Conservation (phyloP, 345 rosid genomes). For the Pseudoturritis turrita region DNA sequence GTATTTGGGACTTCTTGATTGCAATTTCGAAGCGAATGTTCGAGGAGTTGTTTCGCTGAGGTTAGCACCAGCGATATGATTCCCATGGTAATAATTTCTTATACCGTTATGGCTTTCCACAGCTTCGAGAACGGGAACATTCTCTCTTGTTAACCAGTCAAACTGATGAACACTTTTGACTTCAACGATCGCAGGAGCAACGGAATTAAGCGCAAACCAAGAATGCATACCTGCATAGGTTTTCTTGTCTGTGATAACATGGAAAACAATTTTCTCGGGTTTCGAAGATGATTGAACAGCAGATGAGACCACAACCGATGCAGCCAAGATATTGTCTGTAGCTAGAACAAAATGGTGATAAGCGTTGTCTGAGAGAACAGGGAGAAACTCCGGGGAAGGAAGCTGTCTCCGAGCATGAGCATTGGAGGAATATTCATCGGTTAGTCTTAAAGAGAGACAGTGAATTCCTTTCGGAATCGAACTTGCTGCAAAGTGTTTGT, state of each 20-base stretch:
- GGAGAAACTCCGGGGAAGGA: slow-evolving; percentile 96
- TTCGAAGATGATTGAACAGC: slow-evolving; percentile 71
- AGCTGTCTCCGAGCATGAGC: slow-evolving; percentile 97
- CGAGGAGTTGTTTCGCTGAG: slow-evolving; percentile 81
- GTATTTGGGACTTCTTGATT: slow-evolving; percentile 97
- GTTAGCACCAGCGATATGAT: slow-evolving; percentile 83
- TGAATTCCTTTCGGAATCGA: slow-evolving; percentile 97
- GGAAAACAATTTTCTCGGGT: slow-evolving; percentile 94
- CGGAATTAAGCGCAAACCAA: slow-evolving; percentile 93
- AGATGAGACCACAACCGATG: slow-evolving; percentile 94
- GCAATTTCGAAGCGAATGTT: slow-evolving; percentile 87
- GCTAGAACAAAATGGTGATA: slow-evolving; percentile 85
- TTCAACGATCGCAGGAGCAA: slow-evolving; percentile 84
- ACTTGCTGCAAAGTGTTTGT: slow-evolving; percentile 98
- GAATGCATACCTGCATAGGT: slow-evolving; percentile 99
- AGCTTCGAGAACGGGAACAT: slow-evolving; percentile 98
- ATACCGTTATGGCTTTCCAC: slow-evolving; percentile 77
- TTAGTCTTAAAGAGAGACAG: slow-evolving; percentile 89
- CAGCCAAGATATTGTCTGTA: slow-evolving; percentile 97
- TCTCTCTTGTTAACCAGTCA: slow-evolving; percentile 97
- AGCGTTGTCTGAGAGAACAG: slow-evolving; percentile 87
- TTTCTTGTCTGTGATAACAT: slow-evolving; percentile 97
- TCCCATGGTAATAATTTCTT: slow-evolving; percentile 94
- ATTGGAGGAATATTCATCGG: slow-evolving; percentile 98
- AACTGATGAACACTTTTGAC: slow-evolving; percentile 98